Base-by-base conservation (phyloP, 805 yeast species). In the Candida silvicultrix region DNA sequence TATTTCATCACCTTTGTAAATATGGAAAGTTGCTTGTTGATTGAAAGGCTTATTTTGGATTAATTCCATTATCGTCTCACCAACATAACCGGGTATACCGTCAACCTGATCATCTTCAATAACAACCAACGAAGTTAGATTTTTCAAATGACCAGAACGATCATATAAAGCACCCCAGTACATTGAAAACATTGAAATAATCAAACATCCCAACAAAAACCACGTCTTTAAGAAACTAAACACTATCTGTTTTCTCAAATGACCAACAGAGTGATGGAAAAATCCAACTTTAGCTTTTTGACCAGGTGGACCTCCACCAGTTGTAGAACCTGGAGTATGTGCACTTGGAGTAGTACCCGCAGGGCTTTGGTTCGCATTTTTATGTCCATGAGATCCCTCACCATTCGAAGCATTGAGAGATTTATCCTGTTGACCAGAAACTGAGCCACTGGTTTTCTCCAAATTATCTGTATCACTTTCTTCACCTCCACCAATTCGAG, bases 131-230 rank as follows among this genome's bases (percentile, higher is more conserved):
- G 63, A 56, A 29, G 56, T 52, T 22, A 68, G 50, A 21, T 59
- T 53, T 22, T 53, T 46, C 37, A 49, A 45, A 38, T 63, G 49
- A 10, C 53, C 54, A 1, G 44, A 20, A 43, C 67, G 56, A 39
- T 59, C 46, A 45, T 67, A 67, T 3, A 60, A 48, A 5, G 71
- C 63, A 16, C 73, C 73, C 69, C 71, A 66, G 45, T 66, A 68
- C 8, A 68, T 53, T 6, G 70, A 63, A 43, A 68, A 56, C 6
- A 58, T 45, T 3, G 53, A 54, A 42, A 77, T 53, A 29, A 75
- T 63, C 43, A 65, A 63, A 7, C 57, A 41, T 16, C 67, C 65
- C 61, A 79, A 61, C 3, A 54, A 20, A 0, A 63, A 14, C 54
- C 54, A 56, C 2, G 42, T 42, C 18, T 49, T 51, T 8, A 48